Percentiles rank a stretch among this genome's conserved stretches.
Evolutionary conservation across 148 eudicot species (phyloP).

Genomic region (Selenicereus undatus): DNA sequence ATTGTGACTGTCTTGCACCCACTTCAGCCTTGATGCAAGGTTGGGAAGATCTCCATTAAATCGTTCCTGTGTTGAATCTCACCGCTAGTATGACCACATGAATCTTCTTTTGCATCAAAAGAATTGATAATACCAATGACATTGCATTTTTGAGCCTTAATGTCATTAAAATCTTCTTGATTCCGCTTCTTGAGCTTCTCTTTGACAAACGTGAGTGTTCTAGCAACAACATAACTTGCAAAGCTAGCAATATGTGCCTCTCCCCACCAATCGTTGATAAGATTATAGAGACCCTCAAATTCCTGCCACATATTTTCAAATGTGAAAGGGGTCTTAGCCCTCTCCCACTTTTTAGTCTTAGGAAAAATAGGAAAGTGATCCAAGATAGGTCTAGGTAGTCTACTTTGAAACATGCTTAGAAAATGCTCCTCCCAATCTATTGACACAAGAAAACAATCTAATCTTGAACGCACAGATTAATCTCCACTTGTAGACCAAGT

Average conservation of each 20-base stretch:
- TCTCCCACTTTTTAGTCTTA: not conserved
- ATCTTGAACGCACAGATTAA: no score
- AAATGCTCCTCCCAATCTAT: no score
- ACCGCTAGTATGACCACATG: not conserved
- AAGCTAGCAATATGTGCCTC: not conserved
- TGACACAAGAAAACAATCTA: no score
- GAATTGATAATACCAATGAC: not conserved
- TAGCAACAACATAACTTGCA: not conserved
- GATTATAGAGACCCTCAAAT: not conserved
- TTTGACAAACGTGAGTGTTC: not conserved
- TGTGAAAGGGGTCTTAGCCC: not conserved
- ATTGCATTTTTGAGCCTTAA: not conserved
- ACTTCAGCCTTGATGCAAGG: no score
- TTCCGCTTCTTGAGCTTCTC: not conserved
- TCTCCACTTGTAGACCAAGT: no score
- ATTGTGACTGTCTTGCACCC: no score
- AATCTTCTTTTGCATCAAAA: no score
- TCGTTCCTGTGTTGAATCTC: not conserved
- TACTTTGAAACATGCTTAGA: no score
- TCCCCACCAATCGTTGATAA: not conserved
- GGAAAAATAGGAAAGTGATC: not conserved
- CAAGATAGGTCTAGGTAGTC: not conserved
- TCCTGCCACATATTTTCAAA: not conserved
- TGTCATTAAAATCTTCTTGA: not conserved
- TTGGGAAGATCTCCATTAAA: not conserved